Evolutionary conservation across 2,329 filamentous ascomycete species (phyloP), one percentile per base, ranked within the genome.

Genomic region (Pyrenophora tritici-repentis): DNA sequence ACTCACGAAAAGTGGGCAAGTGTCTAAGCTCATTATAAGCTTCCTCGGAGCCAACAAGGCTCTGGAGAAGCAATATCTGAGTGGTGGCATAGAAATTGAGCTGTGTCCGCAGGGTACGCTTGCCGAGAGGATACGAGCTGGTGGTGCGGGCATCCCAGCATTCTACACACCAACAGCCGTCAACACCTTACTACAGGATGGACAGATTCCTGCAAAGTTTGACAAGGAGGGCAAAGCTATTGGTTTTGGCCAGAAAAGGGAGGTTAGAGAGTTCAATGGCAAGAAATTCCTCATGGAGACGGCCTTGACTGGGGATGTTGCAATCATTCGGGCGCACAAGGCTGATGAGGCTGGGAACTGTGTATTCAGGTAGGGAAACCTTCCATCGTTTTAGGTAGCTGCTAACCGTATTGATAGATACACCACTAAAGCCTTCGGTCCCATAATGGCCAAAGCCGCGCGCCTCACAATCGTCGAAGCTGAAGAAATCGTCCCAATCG

Each of bases 391-490:
- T 3, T 3, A 20, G 9, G 12, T 22, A 1, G 12, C 16, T 47
- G 29, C 49, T 60, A 29, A 62, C 35, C 4, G 1, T 4, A 16
- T 3, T 6, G 10, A 1, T 16, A 73, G 70, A 58, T 73, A 73
- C 50, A 71, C 70, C 4, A 72, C 70, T 20, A 73, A 72, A 60
- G 68, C 68, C 3, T 73, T 72, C 35, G 70, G 70, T 2, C 68
- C 68, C 31, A 71, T 72, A 35, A 96, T 96, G 91, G 91, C 89
- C 59, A 87, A 91, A 68, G 94, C 95, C 70, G 91, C 91, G 47
- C 91, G 90, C 75, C 83, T 90, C 74, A 96, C 91, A 60, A 95
- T 96, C 62, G 91, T 96, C 56, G 91, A 96, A 79, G 91, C 91
- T n/a, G 91, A 96, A 76, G 82, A 96, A 69, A 95, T 96, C 55